A percentile compares a stretch with the other conserved stretches of the same genome.
These are phyloP conservation scores for Rhizophlyctis rosea DNA, from an alignment of 192 early-diverging fungal genomes.

Conservation along the genomic window DNA sequence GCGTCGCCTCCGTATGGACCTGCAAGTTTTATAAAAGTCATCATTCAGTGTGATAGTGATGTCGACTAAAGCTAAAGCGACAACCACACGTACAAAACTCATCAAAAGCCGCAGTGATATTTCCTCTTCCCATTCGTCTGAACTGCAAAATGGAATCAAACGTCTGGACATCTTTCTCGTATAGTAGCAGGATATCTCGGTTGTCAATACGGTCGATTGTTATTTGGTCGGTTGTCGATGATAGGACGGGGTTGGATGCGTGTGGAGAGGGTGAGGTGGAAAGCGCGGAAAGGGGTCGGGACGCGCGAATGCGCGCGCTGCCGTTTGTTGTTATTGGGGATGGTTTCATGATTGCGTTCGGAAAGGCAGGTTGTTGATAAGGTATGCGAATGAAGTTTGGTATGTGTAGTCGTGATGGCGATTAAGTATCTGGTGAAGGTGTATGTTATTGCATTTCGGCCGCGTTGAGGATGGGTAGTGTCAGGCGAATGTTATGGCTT, in stretches of 20 bases:
- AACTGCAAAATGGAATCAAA: not conserved
- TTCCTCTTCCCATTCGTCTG: not conserved
- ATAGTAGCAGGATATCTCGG: not conserved
- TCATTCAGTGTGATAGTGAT: too few species aligned
- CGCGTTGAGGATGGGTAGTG: too few species aligned
- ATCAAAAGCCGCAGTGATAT: not conserved
- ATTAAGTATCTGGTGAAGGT: too few species aligned
- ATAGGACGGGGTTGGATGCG: not conserved
- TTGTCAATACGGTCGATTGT: not conserved
- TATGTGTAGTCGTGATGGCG: too few species aligned
- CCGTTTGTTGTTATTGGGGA: too few species aligned
- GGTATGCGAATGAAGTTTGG: too few species aligned
- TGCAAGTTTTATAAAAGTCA: too few species aligned
- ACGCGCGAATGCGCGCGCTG: not conserved
- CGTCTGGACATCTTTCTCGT: not conserved
- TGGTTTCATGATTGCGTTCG: too few species aligned
- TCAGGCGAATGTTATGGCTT: too few species aligned
- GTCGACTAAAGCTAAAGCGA: not conserved
- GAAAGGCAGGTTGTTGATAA: too few species aligned
- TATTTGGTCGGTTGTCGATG: not conserved
- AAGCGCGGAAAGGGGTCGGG: not conserved
- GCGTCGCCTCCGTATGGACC: conserved; percentile 31
- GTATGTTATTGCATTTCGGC: too few species aligned
- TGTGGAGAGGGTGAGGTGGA: not conserved
- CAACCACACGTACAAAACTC: not conserved